phyloP scores from a whole-genome alignment of 306 rosid species.

The Sicyos baderoa region DNA sequence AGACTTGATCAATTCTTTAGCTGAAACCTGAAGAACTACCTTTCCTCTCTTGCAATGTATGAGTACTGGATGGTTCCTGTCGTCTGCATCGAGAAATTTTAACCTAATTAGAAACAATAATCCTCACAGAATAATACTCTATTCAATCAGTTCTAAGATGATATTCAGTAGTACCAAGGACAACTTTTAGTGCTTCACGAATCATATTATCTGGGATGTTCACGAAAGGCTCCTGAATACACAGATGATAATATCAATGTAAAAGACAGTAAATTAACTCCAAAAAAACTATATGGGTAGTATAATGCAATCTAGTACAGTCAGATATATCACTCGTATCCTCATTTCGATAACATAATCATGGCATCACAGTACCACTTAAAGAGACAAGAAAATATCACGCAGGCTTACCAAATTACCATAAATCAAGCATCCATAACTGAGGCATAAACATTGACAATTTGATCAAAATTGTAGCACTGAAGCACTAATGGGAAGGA shows the following conservation, averaged over 20 bases:
- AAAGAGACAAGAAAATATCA: background rate
- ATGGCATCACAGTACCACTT: slow-evolving; percentile 1
- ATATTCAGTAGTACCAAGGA: slow-evolving; percentile 54
- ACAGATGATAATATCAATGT: slow-evolving; percentile 18
- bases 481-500: background rate
- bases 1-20: too few species aligned
- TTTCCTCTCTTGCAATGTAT: slow-evolving; percentile 96
- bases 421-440: background rate
- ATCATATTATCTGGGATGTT: slow-evolving; percentile 84
- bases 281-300: too few species aligned
- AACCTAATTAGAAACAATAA: background rate
- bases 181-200: slow-evolving; percentile 83
- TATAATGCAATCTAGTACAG: background rate
- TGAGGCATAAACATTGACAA: background rate
- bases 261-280: background rate
- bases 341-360: background rate
- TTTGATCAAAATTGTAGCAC: background rate
- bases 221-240: slow-evolving; percentile 87
- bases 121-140: background rate
- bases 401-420: background rate
- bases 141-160: background rate
- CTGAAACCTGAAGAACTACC: slow-evolving; percentile 30
- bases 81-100: slow-evolving; percentile 46
- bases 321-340: background rate
- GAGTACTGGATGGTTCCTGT: slow-evolving; percentile 81